phyloP scores from a whole-genome alignment of 345 rosid species.

The Syzygium aromaticum region DNA sequence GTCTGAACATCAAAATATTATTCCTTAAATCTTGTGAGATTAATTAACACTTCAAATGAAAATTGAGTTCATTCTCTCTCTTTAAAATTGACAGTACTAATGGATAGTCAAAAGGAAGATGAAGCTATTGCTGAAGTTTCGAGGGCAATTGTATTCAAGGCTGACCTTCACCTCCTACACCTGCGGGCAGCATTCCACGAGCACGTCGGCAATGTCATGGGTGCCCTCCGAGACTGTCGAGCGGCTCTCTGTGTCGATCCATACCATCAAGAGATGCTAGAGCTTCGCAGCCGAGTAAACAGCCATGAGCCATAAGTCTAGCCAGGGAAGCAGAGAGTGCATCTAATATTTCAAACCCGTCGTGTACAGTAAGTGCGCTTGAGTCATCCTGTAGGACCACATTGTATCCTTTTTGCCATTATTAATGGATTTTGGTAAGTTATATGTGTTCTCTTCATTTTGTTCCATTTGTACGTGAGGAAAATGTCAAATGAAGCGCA shows the following conservation, averaged over 20 bases:
- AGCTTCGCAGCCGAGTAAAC: slow-evolving; percentile 84
- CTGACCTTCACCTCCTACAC: slow-evolving; percentile 90
- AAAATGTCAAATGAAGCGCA: background rate
- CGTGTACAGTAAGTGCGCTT: slow-evolving; percentile 1
- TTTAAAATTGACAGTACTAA: slow-evolving; percentile 47
- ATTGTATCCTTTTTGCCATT: background rate
- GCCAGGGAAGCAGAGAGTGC: background rate
- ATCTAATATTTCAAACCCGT: background rate
- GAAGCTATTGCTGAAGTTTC: slow-evolving; percentile 92
- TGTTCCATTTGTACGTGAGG: background rate
- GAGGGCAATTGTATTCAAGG: slow-evolving; percentile 81
- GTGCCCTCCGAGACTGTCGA: slow-evolving; percentile 79
- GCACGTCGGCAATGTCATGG: slow-evolving; percentile 58
- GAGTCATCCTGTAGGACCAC: background rate
- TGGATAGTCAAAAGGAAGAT: slow-evolving; percentile 80
- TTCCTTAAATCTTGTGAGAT: background rate
- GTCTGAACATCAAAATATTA: background rate
- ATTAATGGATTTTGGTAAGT: background rate
- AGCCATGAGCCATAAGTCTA: slow-evolving; percentile 72
- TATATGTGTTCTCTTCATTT: background rate
- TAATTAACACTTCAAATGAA: background rate
- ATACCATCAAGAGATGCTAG: slow-evolving; percentile 86
- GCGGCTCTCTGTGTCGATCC: slow-evolving; percentile 97
- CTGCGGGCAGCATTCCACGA: slow-evolving; percentile 92
- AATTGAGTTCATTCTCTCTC: background rate